phyloP scores from a whole-genome alignment of 345 rosid species.

The Heritiera fomes region DNA sequence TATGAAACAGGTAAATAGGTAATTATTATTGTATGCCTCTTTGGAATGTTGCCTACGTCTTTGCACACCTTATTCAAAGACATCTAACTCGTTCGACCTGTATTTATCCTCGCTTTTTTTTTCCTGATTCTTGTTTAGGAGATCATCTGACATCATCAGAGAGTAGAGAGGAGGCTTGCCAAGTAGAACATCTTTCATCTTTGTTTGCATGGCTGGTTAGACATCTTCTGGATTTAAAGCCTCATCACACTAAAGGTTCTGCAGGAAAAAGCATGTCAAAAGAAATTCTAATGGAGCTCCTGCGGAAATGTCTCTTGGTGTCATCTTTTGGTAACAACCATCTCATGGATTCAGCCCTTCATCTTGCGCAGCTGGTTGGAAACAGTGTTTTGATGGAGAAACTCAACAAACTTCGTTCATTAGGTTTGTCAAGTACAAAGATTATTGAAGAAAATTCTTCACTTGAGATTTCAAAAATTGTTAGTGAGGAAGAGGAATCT shows the following conservation, averaged over 20 bases:
- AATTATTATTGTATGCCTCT: conserved; percentile 7
- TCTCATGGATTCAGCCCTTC: conserved; percentile 51
- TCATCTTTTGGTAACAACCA: conserved; percentile 42
- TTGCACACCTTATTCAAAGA: background rate
- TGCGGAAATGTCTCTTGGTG: conserved; percentile 51
- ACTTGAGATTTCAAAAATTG: conserved; percentile 22
- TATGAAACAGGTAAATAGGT: conserved; percentile 48
- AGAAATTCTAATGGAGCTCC: conserved; percentile 44
- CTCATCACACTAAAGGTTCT: conserved; percentile 32
- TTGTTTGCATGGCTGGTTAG: conserved; percentile 74
- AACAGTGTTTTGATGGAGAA: conserved; percentile 44
- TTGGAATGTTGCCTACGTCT: background rate
- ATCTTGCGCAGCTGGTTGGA: conserved; percentile 50
- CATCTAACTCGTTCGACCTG: background rate
- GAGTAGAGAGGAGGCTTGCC: conserved; percentile 32
- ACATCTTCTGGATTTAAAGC: conserved; percentile 49
- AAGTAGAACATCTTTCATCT: conserved; percentile 46
- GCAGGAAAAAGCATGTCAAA: conserved; percentile 35
- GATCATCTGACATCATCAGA: conserved; percentile 29
- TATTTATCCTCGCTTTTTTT: conserved; percentile 1
- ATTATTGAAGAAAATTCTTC: conserved; percentile 34
- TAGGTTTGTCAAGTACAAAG: conserved; percentile 30
- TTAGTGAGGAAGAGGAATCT: conserved; percentile 49
- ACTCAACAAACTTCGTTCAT: conserved; percentile 43
- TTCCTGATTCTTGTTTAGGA: conserved; percentile 31